A percentile compares a stretch with the other conserved stretches of the same genome.
These are phyloP conservation scores for Urochloa ruziziensis DNA, from an alignment of 176 grass and related monocot genomes.

Conservation along the genomic window DNA sequence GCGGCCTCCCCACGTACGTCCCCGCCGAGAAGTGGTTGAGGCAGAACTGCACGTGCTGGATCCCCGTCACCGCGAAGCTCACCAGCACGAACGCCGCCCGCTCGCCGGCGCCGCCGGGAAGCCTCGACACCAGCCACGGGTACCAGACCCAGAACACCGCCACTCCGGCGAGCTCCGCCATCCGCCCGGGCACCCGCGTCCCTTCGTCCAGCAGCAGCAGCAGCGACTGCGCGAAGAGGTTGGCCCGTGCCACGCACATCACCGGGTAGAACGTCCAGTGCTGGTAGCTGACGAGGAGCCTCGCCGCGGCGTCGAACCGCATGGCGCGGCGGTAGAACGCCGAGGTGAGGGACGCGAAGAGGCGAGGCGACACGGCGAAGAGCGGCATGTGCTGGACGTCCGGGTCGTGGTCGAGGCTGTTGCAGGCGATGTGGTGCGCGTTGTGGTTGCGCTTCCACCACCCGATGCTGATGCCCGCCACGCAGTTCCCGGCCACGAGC, in stretches of 20 bases:
- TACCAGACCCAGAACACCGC: slow-evolving; percentile 76
- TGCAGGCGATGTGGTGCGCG: slow-evolving; percentile 83
- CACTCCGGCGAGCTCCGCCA: slow-evolving; percentile 57
- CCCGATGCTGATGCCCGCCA: slow-evolving; percentile 77
- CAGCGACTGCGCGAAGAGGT: slow-evolving; percentile 66
- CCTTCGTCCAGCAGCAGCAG: slow-evolving; percentile 27
- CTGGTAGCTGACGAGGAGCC: slow-evolving; percentile 81
- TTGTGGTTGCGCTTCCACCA: slow-evolving; percentile 98
- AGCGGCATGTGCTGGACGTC: slow-evolving; percentile 93
- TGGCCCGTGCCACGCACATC: slow-evolving; percentile 72
- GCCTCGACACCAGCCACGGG: slow-evolving; percentile 60
- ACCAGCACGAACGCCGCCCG: slow-evolving; percentile 59
- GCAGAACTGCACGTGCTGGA: slow-evolving; percentile 95
- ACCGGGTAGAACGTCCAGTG: slow-evolving; percentile 92
- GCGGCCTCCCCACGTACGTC: slow-evolving; percentile 61
- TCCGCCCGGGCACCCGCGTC: slow-evolving; percentile 39
- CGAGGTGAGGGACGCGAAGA: slow-evolving; percentile 46
- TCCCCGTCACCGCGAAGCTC: slow-evolving; percentile 66
- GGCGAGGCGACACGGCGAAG: slow-evolving; percentile 53
- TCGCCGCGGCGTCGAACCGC: slow-evolving; percentile 45
- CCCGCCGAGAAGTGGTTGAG: slow-evolving; percentile 82
- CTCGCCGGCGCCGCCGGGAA: slow-evolving; percentile 57
- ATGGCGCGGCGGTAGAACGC: slow-evolving; percentile 51
- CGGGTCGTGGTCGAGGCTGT: slow-evolving; percentile 85
- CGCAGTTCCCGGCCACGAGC: slow-evolving; percentile 69